Conservation (phyloP, 1,284 basidiomycete species). For the Apiotrichum siamense region DNA sequence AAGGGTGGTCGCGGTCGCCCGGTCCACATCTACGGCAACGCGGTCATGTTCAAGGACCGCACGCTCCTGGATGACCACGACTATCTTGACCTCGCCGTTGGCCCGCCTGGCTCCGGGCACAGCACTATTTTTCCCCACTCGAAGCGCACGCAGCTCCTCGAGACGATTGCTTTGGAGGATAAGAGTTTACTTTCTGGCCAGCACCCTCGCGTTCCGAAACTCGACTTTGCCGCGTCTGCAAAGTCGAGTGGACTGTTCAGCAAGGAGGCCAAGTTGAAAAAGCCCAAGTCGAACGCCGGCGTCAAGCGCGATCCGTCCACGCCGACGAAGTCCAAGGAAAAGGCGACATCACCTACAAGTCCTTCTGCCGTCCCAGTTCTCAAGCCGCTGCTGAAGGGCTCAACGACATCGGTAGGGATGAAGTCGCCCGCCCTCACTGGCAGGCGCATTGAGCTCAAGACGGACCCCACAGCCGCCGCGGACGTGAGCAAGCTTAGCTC, state of each 20-base stretch:
- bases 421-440: constrained; percentile 41
- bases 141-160: constrained; percentile 44
- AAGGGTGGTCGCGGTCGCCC: constrained; percentile 49
- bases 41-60: constrained; percentile 50
- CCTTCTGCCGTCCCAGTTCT: neutral
- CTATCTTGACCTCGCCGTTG: constrained; percentile 50
- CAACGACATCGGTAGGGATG: neutral
- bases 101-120: constrained; percentile 46
- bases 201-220: constrained; percentile 37
- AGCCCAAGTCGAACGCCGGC: constrained; percentile 10
- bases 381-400: neutral
- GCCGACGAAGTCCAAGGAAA: constrained; percentile 5
- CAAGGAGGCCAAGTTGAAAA: constrained; percentile 33
- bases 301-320: constrained; percentile 10
- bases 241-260: constrained; percentile 33
- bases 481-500: constrained; percentile 46
- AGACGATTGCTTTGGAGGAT: constrained; percentile 46
- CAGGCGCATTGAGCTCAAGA: constrained; percentile 31
- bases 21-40: constrained; percentile 48
- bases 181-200: constrained; percentile 43
- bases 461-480: constrained; percentile 15
- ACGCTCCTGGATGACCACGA: constrained; percentile 47
- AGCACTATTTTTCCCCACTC: constrained; percentile 33
- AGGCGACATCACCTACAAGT: neutral
- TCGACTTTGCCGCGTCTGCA: constrained; percentile 40